phyloP scores from a whole-genome alignment of 2,329 filamentous ascomycete genomes.

The Fusarium verrucosum region DNA sequence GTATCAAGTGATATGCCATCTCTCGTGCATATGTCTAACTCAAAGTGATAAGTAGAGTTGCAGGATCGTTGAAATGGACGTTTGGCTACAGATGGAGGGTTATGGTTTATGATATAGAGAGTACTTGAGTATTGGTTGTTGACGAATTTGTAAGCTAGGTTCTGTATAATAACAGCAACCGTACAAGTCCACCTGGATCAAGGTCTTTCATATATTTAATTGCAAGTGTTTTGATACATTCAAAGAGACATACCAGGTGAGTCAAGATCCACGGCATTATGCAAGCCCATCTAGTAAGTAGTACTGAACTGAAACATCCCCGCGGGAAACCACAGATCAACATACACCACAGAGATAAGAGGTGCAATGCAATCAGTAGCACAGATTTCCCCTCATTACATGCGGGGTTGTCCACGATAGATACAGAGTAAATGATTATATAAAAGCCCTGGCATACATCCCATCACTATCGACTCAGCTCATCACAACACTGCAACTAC shows the following conservation, averaged over 20 bases:
- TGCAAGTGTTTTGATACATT: not conserved
- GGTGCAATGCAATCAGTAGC: not conserved
- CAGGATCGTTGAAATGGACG: accelerated
- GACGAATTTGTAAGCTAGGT: not conserved
- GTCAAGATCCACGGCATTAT: not conserved
- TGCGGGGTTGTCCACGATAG: not conserved
- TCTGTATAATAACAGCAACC: not conserved
- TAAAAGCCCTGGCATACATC: not conserved
- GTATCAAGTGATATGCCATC: not conserved
- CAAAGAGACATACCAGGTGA: not conserved
- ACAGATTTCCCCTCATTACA: not conserved
- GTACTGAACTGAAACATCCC: not conserved
- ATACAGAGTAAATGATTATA: not conserved
- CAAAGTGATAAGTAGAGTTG: not conserved
- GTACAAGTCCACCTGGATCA: not conserved
- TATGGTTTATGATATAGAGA: accelerated
- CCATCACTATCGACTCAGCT: not conserved
- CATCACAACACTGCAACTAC: not conserved
- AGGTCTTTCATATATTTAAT: accelerated
- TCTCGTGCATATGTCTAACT: not conserved
- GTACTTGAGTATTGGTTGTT: not conserved
- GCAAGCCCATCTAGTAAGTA: not conserved
- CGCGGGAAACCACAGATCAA: slow-evolving; percentile 20
- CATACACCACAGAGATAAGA: slow-evolving; percentile 10
- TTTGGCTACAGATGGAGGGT: too few species aligned